Conservation (phyloP, 768 basidiomycete genomes). For the Psilocybe tampanensis region DNA sequence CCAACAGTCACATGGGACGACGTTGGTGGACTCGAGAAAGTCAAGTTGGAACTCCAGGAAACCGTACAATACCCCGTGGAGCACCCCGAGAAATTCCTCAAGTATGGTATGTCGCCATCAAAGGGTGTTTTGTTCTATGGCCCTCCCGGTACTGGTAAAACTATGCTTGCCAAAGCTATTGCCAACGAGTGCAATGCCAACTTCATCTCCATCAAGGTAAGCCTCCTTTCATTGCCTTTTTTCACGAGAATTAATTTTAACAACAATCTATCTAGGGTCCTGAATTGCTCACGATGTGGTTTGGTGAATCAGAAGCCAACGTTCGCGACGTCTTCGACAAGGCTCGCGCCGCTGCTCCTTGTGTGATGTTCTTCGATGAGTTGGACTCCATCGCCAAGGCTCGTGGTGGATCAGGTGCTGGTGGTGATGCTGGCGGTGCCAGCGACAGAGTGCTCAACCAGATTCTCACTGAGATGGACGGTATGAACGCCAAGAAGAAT, state of each 20-base stretch:
- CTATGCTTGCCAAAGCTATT: conserved; percentile 96
- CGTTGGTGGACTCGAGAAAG: conserved; percentile 98
- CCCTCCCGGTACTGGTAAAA: conserved; percentile 99
- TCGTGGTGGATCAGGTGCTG: conserved; percentile 79
- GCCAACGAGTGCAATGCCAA: conserved; percentile 99
- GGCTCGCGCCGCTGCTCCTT: conserved; percentile 97
- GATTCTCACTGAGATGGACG: conserved; percentile 97
- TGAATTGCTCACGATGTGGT: conserved; percentile 99
- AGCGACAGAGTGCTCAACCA: conserved; percentile 98
- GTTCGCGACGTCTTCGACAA: conserved; percentile 99
- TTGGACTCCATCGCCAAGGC: conserved; percentile 98
- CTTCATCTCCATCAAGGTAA: conserved; percentile 97
- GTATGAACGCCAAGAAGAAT: conserved; percentile 98
- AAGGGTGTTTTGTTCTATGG: conserved; percentile 99
- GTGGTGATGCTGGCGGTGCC: conserved; percentile 93
- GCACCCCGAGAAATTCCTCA: conserved; percentile 99
- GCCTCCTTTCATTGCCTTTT: not conserved
- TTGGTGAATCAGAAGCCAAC: conserved; percentile 99
- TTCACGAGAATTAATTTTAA: not conserved
- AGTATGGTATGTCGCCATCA: conserved; percentile 99
- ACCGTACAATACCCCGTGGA: conserved; percentile 99
- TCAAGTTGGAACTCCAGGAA: conserved; percentile 99
- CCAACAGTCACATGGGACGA: conserved; percentile 99
- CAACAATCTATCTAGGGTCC: conserved; percentile 63
- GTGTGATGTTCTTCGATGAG: conserved; percentile 99